These are phyloP conservation scores for Parafenestella ontariensis DNA, from an alignment of 2,329 filamentous ascomycete genomes.

Conservation along the genomic window DNA sequence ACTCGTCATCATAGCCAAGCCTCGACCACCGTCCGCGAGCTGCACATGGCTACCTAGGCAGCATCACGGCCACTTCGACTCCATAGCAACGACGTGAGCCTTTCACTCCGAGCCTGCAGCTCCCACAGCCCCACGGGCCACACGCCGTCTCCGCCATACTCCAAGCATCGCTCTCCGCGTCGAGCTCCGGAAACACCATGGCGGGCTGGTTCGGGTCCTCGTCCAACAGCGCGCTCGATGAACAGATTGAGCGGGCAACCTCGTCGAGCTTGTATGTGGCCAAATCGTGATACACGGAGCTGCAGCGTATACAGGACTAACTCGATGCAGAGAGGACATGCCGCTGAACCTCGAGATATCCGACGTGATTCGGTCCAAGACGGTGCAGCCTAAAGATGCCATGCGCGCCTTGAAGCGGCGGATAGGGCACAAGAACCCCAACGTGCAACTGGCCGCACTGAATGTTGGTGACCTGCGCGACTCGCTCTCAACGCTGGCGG, in stretches of 20 bases:
- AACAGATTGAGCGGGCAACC: constrained; percentile 95
- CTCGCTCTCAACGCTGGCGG: neutral
- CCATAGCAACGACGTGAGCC: neutral
- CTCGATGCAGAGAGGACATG: constrained; percentile 79
- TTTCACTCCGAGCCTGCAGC: neutral
- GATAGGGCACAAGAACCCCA: constrained; percentile 97
- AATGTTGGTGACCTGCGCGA: constrained; percentile 65
- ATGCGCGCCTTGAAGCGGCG: constrained; percentile 95
- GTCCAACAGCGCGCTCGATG: constrained; percentile 87
- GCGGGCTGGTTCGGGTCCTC: constrained; percentile 91
- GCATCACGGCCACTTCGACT: neutral
- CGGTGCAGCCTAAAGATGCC: constrained; percentile 94
- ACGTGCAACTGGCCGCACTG: constrained; percentile 92
- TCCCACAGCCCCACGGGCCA: neutral
- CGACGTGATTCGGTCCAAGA: constrained; percentile 96
- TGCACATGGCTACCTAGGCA: constrained; percentile 21
- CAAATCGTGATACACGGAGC: neutral
- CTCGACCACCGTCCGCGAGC: constrained; percentile 8
- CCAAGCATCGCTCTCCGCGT: neutral
- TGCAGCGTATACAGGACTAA: constrained; percentile 14
- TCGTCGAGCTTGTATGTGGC: constrained; percentile 80
- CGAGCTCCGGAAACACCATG: constrained; percentile 70
- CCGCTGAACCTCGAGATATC: constrained; percentile 97
- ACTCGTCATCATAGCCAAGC: constrained; percentile 19
- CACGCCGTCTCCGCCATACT: neutral